Evolutionary conservation across 352 stramenopile species (phyloP), one percentile per base, ranked within the genome.

Genomic region (Pythium monospermum): DNA sequence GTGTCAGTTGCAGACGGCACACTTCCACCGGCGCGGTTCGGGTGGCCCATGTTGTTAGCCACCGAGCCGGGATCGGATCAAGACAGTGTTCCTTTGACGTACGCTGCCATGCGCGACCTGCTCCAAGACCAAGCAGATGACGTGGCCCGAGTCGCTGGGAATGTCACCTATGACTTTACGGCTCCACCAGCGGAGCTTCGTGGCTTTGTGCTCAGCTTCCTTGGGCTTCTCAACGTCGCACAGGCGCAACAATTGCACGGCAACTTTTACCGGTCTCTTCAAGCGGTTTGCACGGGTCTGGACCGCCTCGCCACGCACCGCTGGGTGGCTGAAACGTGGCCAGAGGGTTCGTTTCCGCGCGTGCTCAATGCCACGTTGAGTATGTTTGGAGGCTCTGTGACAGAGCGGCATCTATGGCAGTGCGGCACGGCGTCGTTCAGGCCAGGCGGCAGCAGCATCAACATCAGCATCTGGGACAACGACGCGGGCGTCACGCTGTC

Each of bases 401-500:
- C 60, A 6, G 61, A 79, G 12, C 53, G 77, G 1, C 76, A 85
- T 57, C 48, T 83, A 0, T 91, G 77, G 77, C 86, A 87, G 30
- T 91, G 80, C 19, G 80, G 77, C 0, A 68, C 75, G 52, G 63
- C 59, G 0, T 61, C 43, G 3, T 85, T 87, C 42, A 53, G 64
- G 18, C 63, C 69, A 4, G 72, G 47, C 25, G 73, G 39, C 25
- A 76, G 46, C 42, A 71, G 40, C 15, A 63, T 89, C 25, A 62
- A 73, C 26, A 68, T 89, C 25, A 91, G 59, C 23, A 62, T 89
- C n/a, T 85, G 78, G 77, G 80, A 91, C 39, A 91, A 91, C 35
- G 80, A 91, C 19, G 65, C 77, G 6, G 77, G 77, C 3, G 56
- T 91, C 11, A 91, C 80, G 5, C 41, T 89, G 2, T 89, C 80